phyloP scores from a whole-genome alignment of 352 stramenopile genomes.

The Globisporangium apiculatum region DNA sequence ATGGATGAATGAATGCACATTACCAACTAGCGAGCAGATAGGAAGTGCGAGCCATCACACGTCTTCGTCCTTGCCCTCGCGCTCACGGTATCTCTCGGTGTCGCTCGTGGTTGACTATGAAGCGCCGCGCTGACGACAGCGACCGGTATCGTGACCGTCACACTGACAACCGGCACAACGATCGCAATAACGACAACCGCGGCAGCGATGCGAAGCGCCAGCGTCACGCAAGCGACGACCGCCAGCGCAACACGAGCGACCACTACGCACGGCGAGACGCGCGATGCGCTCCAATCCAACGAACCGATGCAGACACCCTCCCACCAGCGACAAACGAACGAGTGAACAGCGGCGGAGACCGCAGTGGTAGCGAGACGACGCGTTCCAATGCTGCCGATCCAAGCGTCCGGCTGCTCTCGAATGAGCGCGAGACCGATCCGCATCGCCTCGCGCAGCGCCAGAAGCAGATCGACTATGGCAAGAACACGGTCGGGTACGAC shows the following conservation, averaged over 20 bases:
- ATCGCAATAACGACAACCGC: neutral
- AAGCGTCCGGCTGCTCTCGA: slow-evolving; percentile 37
- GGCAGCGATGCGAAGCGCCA: slow-evolving; percentile 3
- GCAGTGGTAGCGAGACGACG: neutral
- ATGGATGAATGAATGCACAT: too few relatives aligned
- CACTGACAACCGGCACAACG: neutral
- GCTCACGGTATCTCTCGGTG: too few relatives aligned
- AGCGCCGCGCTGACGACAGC: neutral
- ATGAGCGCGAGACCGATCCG: slow-evolving; percentile 68
- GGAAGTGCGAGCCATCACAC: too few relatives aligned
- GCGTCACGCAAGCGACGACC: neutral
- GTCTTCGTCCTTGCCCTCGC: too few relatives aligned
- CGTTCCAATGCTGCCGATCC: neutral
- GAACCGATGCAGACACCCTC: neutral
- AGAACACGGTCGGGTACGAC: slow-evolving; percentile 91
- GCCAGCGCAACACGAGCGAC: neutral
- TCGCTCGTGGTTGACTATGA: neutral
- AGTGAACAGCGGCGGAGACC: neutral
- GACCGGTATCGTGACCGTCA: too few relatives aligned
- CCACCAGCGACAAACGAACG: neutral
- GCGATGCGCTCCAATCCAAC: neutral
- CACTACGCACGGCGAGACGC: slow-evolving; percentile 1
- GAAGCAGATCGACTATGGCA: slow-evolving; percentile 91
- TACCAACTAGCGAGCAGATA: too few relatives aligned
- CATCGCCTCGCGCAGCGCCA: slow-evolving; percentile 84